A percentile compares a stretch with the other conserved stretches of the same genome.
Evolutionary conservation across 306 rosid genomes (phyloP).

Genomic region (Cucurbita ficifolia): DNA sequence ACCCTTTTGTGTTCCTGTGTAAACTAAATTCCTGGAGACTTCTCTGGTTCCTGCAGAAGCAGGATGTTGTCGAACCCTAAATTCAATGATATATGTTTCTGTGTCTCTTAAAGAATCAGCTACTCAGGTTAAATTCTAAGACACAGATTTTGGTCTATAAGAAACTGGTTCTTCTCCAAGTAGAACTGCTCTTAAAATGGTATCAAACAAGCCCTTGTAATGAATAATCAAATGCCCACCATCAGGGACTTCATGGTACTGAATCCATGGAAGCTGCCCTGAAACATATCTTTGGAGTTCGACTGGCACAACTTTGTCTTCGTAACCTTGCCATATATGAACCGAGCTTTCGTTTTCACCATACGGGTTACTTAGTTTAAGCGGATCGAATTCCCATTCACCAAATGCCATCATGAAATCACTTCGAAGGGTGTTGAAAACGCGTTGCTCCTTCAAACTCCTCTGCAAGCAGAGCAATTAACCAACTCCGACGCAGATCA

Average conservation of each 20-base stretch:
- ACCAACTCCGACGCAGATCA: not conserved
- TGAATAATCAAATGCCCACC: conserved; percentile 91
- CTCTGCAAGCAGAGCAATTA: conserved; percentile 27
- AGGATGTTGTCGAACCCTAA: not conserved
- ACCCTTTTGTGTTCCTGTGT: not conserved
- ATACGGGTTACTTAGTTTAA: conserved; percentile 59
- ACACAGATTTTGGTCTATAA: conserved; percentile 21
- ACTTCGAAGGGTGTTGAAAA: conserved; percentile 59
- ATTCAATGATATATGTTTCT: not conserved
- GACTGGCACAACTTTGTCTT: conserved; percentile 82
- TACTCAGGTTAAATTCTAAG: not conserved
- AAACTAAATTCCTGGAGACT: not conserved
- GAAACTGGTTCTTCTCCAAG: conserved; percentile 56
- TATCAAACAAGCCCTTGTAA: conserved; percentile 64
- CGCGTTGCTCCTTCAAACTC: conserved; percentile 31
- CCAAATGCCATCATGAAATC: conserved; percentile 69
- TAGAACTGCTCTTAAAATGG: conserved; percentile 69
- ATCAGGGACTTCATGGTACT: conserved; percentile 74
- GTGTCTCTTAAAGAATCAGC: not conserved
- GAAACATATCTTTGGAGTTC: conserved; percentile 61
- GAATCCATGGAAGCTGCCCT: conserved; percentile 68
- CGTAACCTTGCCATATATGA: conserved; percentile 92
- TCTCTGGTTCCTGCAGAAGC: not conserved
- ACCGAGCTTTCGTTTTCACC: conserved; percentile 34
- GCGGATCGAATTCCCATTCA: conserved; percentile 75